Conservation (phyloP, 805 yeast species). For the Torulaspora franciscae region DNA sequence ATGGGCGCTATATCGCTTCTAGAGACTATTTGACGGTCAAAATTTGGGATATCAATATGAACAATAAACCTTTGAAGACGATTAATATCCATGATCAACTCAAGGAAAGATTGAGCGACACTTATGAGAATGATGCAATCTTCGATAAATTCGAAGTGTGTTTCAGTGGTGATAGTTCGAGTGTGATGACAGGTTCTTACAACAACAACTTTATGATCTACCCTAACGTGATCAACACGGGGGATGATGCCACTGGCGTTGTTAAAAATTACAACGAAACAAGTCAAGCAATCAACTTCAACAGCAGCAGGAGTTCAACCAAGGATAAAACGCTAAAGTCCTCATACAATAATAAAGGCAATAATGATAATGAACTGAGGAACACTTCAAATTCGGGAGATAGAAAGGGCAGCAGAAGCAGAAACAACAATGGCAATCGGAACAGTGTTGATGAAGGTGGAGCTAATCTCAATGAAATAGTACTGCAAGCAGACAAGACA, state of each 20-base stretch:
- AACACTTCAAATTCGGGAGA: slow-evolving; percentile 6
- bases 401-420: slow-evolving; percentile 12
- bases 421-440: slow-evolving; percentile 9
- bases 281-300: slow-evolving; percentile 9
- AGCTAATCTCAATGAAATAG: slow-evolving; percentile 48
- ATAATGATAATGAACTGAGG: slow-evolving; percentile 8
- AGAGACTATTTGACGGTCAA: slow-evolving; percentile 97
- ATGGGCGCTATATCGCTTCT: slow-evolving; percentile 93
- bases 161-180: slow-evolving; percentile 86
- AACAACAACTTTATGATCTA: slow-evolving; percentile 95
- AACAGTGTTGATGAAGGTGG: slow-evolving; percentile 8
- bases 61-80: slow-evolving; percentile 87
- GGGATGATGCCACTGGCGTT: slow-evolving; percentile 18
- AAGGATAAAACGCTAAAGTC: slow-evolving; percentile 14
- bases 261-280: slow-evolving; percentile 14
- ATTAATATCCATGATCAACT: slow-evolving; percentile 94
- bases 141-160: slow-evolving; percentile 97
- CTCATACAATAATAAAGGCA: slow-evolving; percentile 8
- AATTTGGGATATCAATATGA: slow-evolving; percentile 98
- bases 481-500: slow-evolving; percentile 94
- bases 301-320: slow-evolving; percentile 4
- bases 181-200: slow-evolving; percentile 95
- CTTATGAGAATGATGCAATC: slow-evolving; percentile 97
- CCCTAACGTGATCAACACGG: slow-evolving; percentile 63
- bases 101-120: slow-evolving; percentile 89